Conservation (phyloP, 805 yeast species). For the Grigorovia yakushimaensis region DNA sequence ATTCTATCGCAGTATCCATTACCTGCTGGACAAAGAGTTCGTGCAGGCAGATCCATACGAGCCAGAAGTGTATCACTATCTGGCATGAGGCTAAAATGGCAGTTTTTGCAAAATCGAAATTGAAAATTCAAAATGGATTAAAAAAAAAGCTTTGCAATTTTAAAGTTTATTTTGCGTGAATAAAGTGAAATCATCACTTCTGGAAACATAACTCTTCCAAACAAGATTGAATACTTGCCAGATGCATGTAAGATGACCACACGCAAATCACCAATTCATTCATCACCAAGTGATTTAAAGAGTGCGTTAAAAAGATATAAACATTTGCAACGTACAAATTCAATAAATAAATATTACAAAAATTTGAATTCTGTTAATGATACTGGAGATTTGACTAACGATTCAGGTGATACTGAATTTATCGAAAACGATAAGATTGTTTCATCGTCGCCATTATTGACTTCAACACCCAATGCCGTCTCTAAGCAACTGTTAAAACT, state of each 20-base stretch:
- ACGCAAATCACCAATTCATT: not conserved
- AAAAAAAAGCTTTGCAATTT: too few relatives aligned
- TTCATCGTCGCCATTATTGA: constrained; percentile 65
- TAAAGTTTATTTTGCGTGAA: too few relatives aligned
- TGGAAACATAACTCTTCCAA: too few relatives aligned
- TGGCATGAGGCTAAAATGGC: too few relatives aligned
- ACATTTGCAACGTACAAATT: not conserved
- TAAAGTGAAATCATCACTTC: too few relatives aligned
- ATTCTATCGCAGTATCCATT: constrained; percentile 66
- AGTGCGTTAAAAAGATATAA: constrained; percentile 1
- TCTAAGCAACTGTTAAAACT: constrained; percentile 72
- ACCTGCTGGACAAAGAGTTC: constrained; percentile 72
- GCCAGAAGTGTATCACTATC: constrained; percentile 19
- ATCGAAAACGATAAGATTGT: not conserved
- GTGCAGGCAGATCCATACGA: constrained; percentile 59
- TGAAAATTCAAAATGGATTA: too few relatives aligned
- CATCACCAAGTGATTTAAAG: not conserved
- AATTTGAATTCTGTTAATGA: not conserved
- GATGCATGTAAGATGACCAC: not conserved
- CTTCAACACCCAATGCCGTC: constrained; percentile 85
- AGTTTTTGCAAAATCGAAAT: too few relatives aligned
- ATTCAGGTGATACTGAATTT: not conserved
- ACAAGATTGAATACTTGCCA: too few relatives aligned
- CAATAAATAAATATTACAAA: not conserved
- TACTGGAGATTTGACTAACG: not conserved